Percentiles rank a stretch among this genome's conserved stretches.
phyloP scores from a whole-genome alignment of 495 filamentous ascomycete species.

The Letharia lupina region DNA sequence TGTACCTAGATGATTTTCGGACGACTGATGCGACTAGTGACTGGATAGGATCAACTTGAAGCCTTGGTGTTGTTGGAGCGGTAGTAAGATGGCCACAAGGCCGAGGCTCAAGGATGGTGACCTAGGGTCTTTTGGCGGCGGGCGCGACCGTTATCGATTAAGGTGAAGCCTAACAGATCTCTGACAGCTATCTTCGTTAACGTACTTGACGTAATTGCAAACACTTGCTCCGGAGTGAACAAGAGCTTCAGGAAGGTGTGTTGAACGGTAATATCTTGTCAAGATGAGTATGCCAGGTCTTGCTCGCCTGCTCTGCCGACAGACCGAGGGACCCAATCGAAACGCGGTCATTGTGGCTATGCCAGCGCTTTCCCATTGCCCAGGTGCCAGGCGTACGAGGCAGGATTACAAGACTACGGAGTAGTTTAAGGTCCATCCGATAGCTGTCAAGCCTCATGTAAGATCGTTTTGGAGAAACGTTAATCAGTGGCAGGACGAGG shows the following conservation, averaged over 20 bases:
- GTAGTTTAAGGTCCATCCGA: neutral
- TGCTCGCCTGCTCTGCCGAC: neutral
- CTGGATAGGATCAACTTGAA: neutral
- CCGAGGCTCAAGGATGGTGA: conserved; percentile 8
- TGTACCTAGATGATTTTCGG: neutral
- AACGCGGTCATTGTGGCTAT: conserved; percentile 2
- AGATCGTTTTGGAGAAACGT: neutral
- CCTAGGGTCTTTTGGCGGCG: neutral
- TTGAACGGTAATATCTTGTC: neutral
- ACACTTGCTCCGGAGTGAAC: neutral
- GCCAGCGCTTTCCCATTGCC: neutral
- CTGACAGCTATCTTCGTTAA: neutral
- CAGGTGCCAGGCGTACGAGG: neutral
- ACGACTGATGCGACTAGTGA: neutral
- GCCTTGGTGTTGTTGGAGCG: conserved; percentile 5
- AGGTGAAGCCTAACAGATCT: neutral
- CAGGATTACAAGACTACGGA: neutral
- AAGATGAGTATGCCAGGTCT: neutral
- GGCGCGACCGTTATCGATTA: conserved; percentile 4
- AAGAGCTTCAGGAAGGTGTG: neutral
- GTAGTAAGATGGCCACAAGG: neutral
- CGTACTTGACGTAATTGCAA: neutral
- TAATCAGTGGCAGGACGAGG: neutral
- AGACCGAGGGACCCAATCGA: neutral
- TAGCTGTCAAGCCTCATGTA: neutral